phyloP scores from a whole-genome alignment of 768 basidiomycete genomes.

The Mrakia frigida region DNA sequence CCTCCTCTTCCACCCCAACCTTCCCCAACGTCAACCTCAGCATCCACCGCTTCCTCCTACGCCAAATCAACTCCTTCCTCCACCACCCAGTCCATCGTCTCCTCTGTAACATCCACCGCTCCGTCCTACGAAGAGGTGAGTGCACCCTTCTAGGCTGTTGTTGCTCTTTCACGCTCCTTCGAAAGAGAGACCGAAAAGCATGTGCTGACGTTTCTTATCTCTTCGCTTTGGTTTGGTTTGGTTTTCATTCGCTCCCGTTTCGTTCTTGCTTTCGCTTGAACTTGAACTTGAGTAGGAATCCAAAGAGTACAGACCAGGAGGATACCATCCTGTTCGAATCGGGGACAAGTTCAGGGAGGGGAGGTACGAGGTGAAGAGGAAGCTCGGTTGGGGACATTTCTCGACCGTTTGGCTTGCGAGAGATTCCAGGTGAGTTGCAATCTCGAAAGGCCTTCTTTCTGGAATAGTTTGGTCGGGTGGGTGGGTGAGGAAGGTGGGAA shows the following conservation, averaged over 20 bases:
- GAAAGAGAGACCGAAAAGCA: neutral
- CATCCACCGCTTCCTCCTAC: neutral
- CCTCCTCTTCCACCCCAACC: neutral
- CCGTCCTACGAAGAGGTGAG: constrained; percentile 25
- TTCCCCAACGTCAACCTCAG: neutral
- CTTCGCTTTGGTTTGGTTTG: too few relatives aligned
- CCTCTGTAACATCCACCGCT: neutral
- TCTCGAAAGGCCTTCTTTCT: neutral
- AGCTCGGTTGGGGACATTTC: constrained; percentile 96
- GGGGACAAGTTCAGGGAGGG: constrained; percentile 76
- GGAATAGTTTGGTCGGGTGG: too few relatives aligned
- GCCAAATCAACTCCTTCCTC: neutral
- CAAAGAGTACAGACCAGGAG: constrained; percentile 69
- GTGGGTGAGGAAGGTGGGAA: too few relatives aligned
- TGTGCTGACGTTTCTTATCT: neutral
- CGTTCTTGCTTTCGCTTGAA: too few relatives aligned
- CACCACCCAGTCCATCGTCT: neutral
- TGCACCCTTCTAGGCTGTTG: neutral
- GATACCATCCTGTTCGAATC: constrained; percentile 64
- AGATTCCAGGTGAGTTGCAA: constrained; percentile 43
- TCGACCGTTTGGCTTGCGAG: constrained; percentile 43
- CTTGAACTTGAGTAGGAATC: neutral
- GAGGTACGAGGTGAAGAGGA: constrained; percentile 79
- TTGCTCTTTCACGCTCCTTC: neutral
- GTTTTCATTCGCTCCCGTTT: neutral